Conservation (phyloP, 768 basidiomycete species). For the Tricholoma terreum region DNA sequence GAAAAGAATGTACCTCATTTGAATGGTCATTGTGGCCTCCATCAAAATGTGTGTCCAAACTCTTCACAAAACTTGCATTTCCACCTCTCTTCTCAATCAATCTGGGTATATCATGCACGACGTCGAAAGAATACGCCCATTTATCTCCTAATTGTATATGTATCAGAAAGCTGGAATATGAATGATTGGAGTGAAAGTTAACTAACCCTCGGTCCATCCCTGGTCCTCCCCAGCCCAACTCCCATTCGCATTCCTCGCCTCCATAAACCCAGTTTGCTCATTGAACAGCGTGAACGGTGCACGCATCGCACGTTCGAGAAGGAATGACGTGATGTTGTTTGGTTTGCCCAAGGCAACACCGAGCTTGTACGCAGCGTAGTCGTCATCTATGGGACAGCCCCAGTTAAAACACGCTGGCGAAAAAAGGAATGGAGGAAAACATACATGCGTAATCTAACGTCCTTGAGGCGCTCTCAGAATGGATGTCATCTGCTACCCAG, state of each 20-base stretch:
- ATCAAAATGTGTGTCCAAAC: conserved; percentile 57
- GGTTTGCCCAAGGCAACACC: conserved; percentile 53
- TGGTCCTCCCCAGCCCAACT: conserved; percentile 67
- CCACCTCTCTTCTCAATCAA: conserved; percentile 67
- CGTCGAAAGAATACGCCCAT: conserved; percentile 74
- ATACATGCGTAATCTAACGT: conserved; percentile 78
- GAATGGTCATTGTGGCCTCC: conserved; percentile 78
- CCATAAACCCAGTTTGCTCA: conserved; percentile 72
- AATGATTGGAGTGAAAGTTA: neutral
- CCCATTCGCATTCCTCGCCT: conserved; percentile 67
- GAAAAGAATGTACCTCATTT: conserved; percentile 55
- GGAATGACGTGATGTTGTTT: conserved; percentile 40
- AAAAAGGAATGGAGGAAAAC: conserved; percentile 15
- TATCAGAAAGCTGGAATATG: neutral
- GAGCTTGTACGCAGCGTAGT: conserved; percentile 68
- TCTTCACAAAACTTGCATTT: conserved; percentile 57
- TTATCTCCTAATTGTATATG: conserved; percentile 35
- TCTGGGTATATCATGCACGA: conserved; percentile 65
- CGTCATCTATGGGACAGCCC: conserved; percentile 63
- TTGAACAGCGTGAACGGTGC: conserved; percentile 70
- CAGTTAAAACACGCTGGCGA: neutral
- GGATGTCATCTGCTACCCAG: conserved; percentile 77
- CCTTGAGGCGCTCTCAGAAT: conserved; percentile 76
- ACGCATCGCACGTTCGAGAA: conserved; percentile 52
- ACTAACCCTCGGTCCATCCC: conserved; percentile 79